Base-by-base conservation (phyloP, 345 rosid species). In the Acer negundo region DNA sequence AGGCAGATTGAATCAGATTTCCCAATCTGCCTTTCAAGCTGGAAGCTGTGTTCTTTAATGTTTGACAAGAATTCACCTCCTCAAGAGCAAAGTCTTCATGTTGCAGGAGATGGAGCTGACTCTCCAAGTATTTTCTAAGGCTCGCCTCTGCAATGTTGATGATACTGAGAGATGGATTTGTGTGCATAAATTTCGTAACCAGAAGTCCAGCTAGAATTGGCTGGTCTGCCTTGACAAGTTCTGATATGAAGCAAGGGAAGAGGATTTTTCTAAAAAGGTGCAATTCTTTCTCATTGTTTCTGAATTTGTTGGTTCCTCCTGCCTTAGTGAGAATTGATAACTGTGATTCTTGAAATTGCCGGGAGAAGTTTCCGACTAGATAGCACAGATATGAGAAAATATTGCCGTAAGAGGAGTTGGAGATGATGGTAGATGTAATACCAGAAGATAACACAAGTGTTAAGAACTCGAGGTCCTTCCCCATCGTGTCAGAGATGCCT, bases 131-230 rank as follows among this genome's bases (percentile, higher is more conserved):
- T 75, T 90, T 89, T 49, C 80, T 17, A 49, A 96, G 89, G 78
- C 94, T 88, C 63, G 89, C 90, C 82, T 90, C 95, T 0, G 94
- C 86, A 31, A 90, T 67, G 68, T 90, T 94, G 46, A 94, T 66
- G 78, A 90, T 86, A 55, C 91, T 81, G 59, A 94, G 84, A 78
- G 91, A 86, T 62, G 91, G 85, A 81, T 86, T 91, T 8, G 89
- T 86, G 88, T 91, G 98, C 99, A 92, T 92, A 78, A 85, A 88
- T 79, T 88, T 90, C 1, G 97, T 86, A 58, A 94, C 84, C 20
- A 94, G 35, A 78, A 89, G 84, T 77, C 97, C 98, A 0, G 99
- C 99, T 22, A 96, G 85, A 64, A 92, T 84, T 47, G 84, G 88
- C 80, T 92, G 97, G 77, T 87, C 87, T 2, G 87, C 92, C 84